These are phyloP conservation scores for Fusarium robinianum DNA, from an alignment of 2,329 filamentous ascomycete species.

Conservation along the genomic window DNA sequence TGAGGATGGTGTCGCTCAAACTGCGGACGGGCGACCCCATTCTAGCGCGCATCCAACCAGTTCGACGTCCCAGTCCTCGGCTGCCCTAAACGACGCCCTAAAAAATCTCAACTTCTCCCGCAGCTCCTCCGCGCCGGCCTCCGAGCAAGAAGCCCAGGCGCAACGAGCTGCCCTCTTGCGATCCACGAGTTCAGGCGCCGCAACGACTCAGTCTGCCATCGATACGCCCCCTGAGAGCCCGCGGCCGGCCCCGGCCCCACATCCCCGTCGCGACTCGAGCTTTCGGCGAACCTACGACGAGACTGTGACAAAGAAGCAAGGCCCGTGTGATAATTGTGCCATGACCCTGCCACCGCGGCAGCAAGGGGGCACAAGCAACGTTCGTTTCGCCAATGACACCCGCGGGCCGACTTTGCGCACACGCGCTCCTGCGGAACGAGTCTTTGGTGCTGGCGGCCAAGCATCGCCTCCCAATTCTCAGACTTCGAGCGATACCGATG, in stretches of 20 bases:
- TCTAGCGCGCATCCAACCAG: constrained; percentile 46
- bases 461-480: constrained; percentile 58
- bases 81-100: constrained; percentile 52
- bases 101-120: constrained; percentile 53
- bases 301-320: constrained; percentile 65
- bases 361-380: constrained; percentile 32
- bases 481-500: constrained; percentile 56
- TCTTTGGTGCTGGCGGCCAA: constrained; percentile 54
- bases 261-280: constrained; percentile 58
- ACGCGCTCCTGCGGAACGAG: constrained; percentile 62
- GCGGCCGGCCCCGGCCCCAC: constrained; percentile 45
- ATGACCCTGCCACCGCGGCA: constrained; percentile 60
- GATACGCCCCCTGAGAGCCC: constrained; percentile 65
- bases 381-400: constrained; percentile 43
- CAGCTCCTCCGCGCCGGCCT: constrained; percentile 49
- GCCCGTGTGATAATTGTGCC: constrained; percentile 70
- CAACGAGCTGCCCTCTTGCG: constrained; percentile 50
- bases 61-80: constrained; percentile 41
- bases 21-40: constrained; percentile 44
- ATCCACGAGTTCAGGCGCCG: constrained; percentile 43
- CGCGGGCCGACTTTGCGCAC: constrained; percentile 64
- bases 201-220: constrained; percentile 48
- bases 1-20: constrained; percentile 44
- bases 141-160: constrained; percentile 51
- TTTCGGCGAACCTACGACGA: constrained; percentile 68